phyloP scores from a whole-genome alignment of 345 rosid species.

The Brassica carinata region DNA sequence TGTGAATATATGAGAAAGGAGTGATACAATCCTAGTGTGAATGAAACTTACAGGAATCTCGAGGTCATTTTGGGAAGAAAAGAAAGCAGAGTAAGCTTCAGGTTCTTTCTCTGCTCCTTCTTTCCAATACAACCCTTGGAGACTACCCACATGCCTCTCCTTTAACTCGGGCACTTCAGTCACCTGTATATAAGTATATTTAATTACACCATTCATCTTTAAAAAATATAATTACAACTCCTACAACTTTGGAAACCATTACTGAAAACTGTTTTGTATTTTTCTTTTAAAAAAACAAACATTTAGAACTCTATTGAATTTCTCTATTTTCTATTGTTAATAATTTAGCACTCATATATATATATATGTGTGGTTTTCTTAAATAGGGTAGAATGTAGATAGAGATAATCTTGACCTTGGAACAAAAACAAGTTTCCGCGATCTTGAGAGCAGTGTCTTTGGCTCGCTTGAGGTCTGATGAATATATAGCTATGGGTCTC shows the following conservation, averaged over 20 bases:
- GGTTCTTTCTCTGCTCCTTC: slow-evolving; percentile 42
- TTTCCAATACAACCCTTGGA: slow-evolving; percentile 43
- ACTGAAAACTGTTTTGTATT: not conserved
- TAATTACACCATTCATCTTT: not conserved
- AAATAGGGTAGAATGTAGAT: not conserved
- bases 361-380: not conserved
- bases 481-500: slow-evolving; percentile 39
- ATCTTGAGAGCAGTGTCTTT: slow-evolving; percentile 44
- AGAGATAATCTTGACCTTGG: slow-evolving; percentile 19
- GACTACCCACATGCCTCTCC: slow-evolving; percentile 42
- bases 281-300: not conserved
- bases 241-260: not conserved
- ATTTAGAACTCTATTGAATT: not conserved
- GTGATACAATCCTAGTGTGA: not conserved
- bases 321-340: not conserved
- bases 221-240: not conserved
- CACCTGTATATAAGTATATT: slow-evolving; percentile 18
- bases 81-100: slow-evolving; percentile 43
- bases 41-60: slow-evolving; percentile 34
- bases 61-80: slow-evolving; percentile 42
- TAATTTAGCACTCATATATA: not conserved
- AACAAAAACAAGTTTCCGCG: slow-evolving; percentile 30
- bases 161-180: slow-evolving; percentile 40
- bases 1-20: not conserved
- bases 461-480: slow-evolving; percentile 44